phyloP scores from a whole-genome alignment of 2,329 filamentous ascomycete genomes.

The Colletotrichum shisoi region DNA sequence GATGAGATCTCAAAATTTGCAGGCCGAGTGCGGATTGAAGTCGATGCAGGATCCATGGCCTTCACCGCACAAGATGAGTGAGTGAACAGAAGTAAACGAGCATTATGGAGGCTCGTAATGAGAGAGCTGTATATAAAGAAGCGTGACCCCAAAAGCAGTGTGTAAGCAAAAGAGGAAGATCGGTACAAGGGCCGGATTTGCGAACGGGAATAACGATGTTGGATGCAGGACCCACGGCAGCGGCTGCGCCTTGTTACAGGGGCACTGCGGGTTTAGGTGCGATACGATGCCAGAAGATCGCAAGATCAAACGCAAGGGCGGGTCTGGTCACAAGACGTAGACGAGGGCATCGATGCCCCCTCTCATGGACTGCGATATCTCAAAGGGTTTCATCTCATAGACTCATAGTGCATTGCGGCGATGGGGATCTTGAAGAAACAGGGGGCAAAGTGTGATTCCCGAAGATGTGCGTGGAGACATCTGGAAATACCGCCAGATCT shows the following conservation, averaged over 20 bases:
- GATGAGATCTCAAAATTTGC: conserved; percentile 7
- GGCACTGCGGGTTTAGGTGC: background rate
- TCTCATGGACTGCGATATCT: too few species aligned
- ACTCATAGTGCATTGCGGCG: too few species aligned
- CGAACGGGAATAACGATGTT: conserved; percentile 32
- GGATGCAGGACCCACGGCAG: background rate
- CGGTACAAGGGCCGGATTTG: conserved; percentile 32
- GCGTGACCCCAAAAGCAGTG: background rate
- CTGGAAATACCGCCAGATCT: too few species aligned
- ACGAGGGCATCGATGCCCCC: too few species aligned
- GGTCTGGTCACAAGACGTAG: too few species aligned
- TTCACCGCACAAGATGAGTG: background rate
- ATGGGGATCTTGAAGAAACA: too few species aligned
- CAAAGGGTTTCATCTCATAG: too few species aligned
- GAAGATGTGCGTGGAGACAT: too few species aligned
- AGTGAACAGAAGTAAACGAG: conserved; percentile 5
- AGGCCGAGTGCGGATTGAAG: background rate
- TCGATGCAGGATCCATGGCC: conserved; percentile 21
- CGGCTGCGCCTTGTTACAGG: conserved; percentile 12
- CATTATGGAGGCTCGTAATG: background rate
- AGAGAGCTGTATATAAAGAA: conserved; percentile 24
- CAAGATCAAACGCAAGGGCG: too few species aligned
- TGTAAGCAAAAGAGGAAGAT: background rate
- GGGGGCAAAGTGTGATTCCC: too few species aligned
- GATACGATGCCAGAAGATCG: background rate